Percentiles rank a stretch among this genome's conserved stretches.
Conservation (phyloP, 805 yeast genomes). For the Tetrapisispora arboricola region DNA sequence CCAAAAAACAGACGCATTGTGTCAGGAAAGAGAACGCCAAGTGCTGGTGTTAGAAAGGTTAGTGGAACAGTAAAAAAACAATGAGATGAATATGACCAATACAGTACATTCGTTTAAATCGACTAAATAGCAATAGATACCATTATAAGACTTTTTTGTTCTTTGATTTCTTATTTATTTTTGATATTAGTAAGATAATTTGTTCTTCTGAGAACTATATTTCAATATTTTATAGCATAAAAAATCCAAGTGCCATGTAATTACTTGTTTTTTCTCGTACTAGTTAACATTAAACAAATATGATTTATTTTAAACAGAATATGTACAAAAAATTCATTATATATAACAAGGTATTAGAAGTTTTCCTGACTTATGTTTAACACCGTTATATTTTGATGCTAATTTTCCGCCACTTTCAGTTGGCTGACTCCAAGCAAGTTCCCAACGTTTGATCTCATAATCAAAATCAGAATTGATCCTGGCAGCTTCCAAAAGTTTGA, state of each 20-base stretch:
- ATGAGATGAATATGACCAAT: neutral
- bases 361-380: conserved; percentile 34
- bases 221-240: neutral
- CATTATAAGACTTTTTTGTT: neutral
- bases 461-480: conserved; percentile 42
- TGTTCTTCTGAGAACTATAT: neutral
- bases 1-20: conserved; percentile 24
- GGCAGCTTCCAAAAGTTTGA: conserved; percentile 35
- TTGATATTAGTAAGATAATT: too few species aligned
- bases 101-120: neutral
- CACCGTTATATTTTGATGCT: conserved; percentile 47
- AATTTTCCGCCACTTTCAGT: conserved; percentile 52
- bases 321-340: conserved; percentile 1
- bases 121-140: neutral
- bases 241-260: neutral
- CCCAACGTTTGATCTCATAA: conserved; percentile 29
- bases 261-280: too few species aligned
- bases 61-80: conserved; percentile 25
- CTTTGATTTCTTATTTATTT: neutral
- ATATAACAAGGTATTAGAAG: conserved; percentile 26
- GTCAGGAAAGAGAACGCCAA: conserved; percentile 27
- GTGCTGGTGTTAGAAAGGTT: conserved; percentile 27
- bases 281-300: too few species aligned
- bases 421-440: conserved; percentile 66
- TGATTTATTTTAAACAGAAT: too few species aligned